Base-by-base conservation (phyloP, 768 basidiomycete species). In the Auricularia heimuer region DNA sequence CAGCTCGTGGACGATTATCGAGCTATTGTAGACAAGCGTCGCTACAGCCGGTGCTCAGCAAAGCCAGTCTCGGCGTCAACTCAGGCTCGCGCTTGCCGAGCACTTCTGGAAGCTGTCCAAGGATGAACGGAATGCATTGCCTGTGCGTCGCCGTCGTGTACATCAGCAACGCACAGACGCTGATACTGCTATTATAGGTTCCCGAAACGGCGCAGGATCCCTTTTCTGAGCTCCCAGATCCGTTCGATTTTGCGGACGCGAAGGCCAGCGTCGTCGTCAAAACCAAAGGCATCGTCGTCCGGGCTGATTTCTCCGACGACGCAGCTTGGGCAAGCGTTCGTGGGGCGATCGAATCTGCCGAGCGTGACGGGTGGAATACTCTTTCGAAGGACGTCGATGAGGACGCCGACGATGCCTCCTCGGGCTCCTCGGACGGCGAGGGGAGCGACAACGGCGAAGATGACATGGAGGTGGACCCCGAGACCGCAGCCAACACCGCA, bases 401-500 rank as follows among this genome's bases (percentile, higher is more conserved):
- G 6, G 56, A 10, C 24, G 56, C 8, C 11, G 56, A 34, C 24
- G 56, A 60, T 7, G 29, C 6, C 6, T 29, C 24, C 14, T 29
- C 24, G 6, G 56, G 56, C 12, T 60, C 56, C 29, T 29, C 24
- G 24, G 56, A 60, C 0, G 56, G 34, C 11, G 56, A 60, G 18
- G 56, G 24, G 10, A 21, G 24, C 11, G 54, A 21, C 10, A 21
- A 56, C 10, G 21, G 21, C 18, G 56, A 35, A 6, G 56, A 60
- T 6, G 56, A 60, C 16, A 35, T 60, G 56, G 56, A 60, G 29
- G 29, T 33, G 7, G 56, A 60, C 56, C 24, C 56, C 10, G 29
- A 60, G 56, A 60, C 56, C 21, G 56, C 56, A 34, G 34, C 56
- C 24, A 60, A 60, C 56, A 60, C 56, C 12, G 56, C 56, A 33